Evolutionary conservation across 352 stramenopile genomes (phyloP), one percentile per base, ranked within the genome.

Genomic region (Aphanomyces cochlioides): DNA sequence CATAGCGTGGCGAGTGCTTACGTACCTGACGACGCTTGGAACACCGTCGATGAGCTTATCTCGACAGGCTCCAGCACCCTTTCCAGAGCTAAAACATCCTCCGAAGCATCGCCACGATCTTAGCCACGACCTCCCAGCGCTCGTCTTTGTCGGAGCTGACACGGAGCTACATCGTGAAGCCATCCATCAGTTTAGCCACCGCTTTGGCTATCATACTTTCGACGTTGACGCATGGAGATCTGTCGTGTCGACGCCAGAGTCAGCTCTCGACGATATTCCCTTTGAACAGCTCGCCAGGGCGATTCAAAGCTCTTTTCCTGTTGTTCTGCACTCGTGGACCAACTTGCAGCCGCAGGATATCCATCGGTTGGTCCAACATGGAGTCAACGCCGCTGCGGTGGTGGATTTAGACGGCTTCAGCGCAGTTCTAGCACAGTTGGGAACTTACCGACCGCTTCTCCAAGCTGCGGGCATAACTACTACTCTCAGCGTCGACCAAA

Each of bases 191-290:
- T 34, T 70, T n/a, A 61, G 64, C 28, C 7, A 34, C 4, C 64
- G 54, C 4, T 70, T 64, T 70, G 50, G 54, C n/a, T 70, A 63
- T 21, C 28, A 47, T 7, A n/a, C 28, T 13, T 15, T 70, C 7
- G 64, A 70, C 39, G 64, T 70, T 8, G 64, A 63, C 38, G 47
- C 53, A 13, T 70, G 64, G 64, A 47, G 53, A n/a, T 8, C 13
- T 10, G 50, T 21, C 7, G 17, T 43, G 5, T 4, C 36, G 43
- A 19, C 50, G 15, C 50, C 50, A 17, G 50, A 58, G 36, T 19
- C 8, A 28, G 28, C 19, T 19, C 7, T 40, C 6, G 54, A 40
- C 6, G 28, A 28, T 7, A 40, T 40, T 12, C 7, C 13, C 19
- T 37, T 45, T 37, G 54, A 37, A 10, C 54, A 37, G 19, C 54